These are phyloP conservation scores for Beauveria varroae DNA, from an alignment of 2,329 filamentous ascomycete species.

Conservation along the genomic window DNA sequence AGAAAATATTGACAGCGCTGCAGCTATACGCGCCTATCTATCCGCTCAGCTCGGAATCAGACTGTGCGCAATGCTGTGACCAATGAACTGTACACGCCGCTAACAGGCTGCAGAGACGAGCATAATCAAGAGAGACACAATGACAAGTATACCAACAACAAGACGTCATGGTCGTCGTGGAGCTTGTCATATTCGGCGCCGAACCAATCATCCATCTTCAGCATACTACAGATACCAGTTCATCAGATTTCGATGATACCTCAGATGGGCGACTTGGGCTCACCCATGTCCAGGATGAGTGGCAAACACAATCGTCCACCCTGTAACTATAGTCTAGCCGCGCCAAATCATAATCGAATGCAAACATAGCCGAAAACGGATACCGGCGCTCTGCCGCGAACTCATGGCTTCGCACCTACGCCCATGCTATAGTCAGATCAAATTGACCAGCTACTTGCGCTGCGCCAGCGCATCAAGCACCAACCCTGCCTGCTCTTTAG, in stretches of 20 bases:
- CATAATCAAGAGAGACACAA: not conserved
- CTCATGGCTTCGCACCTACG: not conserved
- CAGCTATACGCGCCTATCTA: slow-evolving; percentile 36
- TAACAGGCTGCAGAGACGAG: not conserved
- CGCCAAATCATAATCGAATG: not conserved
- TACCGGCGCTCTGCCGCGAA: not conserved
- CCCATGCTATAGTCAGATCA: not conserved
- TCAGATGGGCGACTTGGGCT: no score
- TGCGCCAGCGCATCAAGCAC: not conserved
- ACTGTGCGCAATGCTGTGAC: slow-evolving; percentile 17
- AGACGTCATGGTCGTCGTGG: not conserved
- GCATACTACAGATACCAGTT: not conserved
- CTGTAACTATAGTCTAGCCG: not conserved
- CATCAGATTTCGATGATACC: not conserved
- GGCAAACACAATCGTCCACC: not conserved
- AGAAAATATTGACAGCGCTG: not conserved
- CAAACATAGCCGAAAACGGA: not conserved
- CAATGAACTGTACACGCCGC: not conserved
- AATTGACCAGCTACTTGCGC: not conserved
- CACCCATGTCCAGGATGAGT: not conserved
- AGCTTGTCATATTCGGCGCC: not conserved
- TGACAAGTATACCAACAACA: not conserved
- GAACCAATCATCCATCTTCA: not conserved
- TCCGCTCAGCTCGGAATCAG: slow-evolving; percentile 29
- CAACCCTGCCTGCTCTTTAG: not conserved